These are phyloP conservation scores for Coniophora puteana DNA, from an alignment of 1,284 basidiomycete species.

Conservation along the genomic window DNA sequence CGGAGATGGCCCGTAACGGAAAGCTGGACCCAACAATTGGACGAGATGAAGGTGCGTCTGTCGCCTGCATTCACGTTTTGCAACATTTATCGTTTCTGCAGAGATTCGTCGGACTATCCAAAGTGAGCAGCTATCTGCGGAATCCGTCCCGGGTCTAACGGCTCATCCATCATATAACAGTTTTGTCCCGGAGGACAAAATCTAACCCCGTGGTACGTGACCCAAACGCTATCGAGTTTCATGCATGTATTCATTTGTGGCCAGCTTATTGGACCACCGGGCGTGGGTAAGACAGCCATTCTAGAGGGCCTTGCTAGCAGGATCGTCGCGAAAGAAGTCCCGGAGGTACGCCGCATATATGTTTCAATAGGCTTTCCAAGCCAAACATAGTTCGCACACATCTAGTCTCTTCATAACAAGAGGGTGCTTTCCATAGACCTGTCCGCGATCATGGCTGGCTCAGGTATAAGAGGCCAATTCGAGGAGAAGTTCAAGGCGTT, in stretches of 20 bases:
- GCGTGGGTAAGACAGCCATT: constrained; percentile 91
- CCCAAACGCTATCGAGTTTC: neutral
- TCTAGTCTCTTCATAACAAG: constrained; percentile 79
- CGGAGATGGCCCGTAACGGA: constrained; percentile 77
- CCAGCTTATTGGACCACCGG: constrained; percentile 75
- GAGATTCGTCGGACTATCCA: constrained; percentile 91
- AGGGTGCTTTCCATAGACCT: constrained; percentile 82
- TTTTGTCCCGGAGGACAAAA: constrained; percentile 79
- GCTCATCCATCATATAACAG: constrained; percentile 29
- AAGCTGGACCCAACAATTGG: constrained; percentile 92
- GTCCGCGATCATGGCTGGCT: constrained; percentile 79
- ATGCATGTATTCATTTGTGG: neutral
- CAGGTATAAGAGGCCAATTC: constrained; percentile 87
- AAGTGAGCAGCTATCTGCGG: constrained; percentile 46
- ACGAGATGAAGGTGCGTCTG: constrained; percentile 66
- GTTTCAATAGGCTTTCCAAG: too few relatives aligned
- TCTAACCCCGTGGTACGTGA: constrained; percentile 78
- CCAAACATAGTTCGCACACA: too few relatives aligned
- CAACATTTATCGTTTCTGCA: constrained; percentile 20
- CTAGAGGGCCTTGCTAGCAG: constrained; percentile 88
- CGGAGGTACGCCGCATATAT: constrained; percentile 57
- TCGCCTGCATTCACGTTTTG: neutral
- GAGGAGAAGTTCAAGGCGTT: constrained; percentile 91
- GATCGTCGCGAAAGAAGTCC: constrained; percentile 88
- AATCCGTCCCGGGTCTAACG: too few relatives aligned